phyloP scores from a whole-genome alignment of 305 asterid species.

The Nicotiana rustica region DNA sequence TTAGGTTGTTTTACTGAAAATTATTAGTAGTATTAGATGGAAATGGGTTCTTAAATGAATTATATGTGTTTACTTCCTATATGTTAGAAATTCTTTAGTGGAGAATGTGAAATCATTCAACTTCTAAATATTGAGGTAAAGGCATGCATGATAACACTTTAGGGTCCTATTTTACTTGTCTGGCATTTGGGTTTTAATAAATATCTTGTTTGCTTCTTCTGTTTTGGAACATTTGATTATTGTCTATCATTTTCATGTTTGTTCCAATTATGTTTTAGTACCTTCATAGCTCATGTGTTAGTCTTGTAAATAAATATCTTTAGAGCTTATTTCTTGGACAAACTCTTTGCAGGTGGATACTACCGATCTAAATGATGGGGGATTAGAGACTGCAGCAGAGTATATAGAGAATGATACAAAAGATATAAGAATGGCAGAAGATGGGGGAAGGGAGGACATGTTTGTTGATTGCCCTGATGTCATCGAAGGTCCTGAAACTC shows the following conservation, averaged over 20 bases:
- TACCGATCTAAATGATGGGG: slow-evolving; percentile 36
- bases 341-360: slow-evolving; percentile 51
- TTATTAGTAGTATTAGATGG: not conserved
- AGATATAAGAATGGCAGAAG: slow-evolving; percentile 63
- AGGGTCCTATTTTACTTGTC: not conserved
- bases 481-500: slow-evolving; percentile 77
- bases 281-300: slow-evolving; percentile 30
- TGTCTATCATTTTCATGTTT: slow-evolving; percentile 5
- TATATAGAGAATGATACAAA: slow-evolving; percentile 47
- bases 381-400: slow-evolving; percentile 39
- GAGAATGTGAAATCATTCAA: slow-evolving; percentile 12
- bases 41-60: slow-evolving; percentile 18
- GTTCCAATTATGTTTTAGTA: slow-evolving; percentile 2
- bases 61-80: not conserved
- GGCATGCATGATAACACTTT: not conserved
- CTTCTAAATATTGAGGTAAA: not conserved
- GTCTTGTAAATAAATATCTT: slow-evolving; percentile 32
- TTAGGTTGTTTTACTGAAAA: not conserved
- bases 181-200: not conserved
- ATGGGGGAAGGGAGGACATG: slow-evolving; percentile 79
- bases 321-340: slow-evolving; percentile 39
- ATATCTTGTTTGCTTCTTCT: slow-evolving; percentile 19
- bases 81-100: slow-evolving; percentile 1
- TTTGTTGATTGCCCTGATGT: slow-evolving; percentile 98
- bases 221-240: not conserved